Base-by-base conservation (phyloP, 257 asterid species). In the Capsicum chinense region DNA sequence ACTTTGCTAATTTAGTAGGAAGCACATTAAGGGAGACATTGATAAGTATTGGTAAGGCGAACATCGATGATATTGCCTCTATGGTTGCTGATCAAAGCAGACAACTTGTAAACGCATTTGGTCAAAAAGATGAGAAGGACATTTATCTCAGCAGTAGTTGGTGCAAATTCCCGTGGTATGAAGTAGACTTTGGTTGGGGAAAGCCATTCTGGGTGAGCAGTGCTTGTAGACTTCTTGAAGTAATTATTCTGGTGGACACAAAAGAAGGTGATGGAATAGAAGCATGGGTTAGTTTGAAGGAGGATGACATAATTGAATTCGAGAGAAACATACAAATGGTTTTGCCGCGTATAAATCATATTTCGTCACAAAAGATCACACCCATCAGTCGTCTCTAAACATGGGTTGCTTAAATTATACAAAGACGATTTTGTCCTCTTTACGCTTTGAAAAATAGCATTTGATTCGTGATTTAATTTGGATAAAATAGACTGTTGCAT, bases 141-240 rank as follows among this genome's bases (percentile, higher is more conserved):
- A 56, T 47, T 5, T 68, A 35, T 60, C 0, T 83, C 2, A 37
- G 66, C 57, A 47, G 80, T 13, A 84, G 87, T 35, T 62, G 76
- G 87, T 84, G 87, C 47, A 63, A 56, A 54, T 67, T 84, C 11
- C 81, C 85, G 12, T 4, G 56, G 11, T 63, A 71, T 7, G 83
- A 84, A 68, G 87, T 64, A 19, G 87, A 83, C 56, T 83, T 87
- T 81, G 89, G 87, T 2, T 83, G 85, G 90, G 90, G 88, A 62
- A 85, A 83, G 48, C 88, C 90, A 47, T 63, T 11, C 2, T 87
- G 89, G 83, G 74, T 76, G 2, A 86, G 85, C 66, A 63, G 48
- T 44, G 48, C 48, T 44, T 4, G 48, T 4, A 44, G 3, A 21
- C 2, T 47, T 3, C 0, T 11, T 9, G 80, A 35, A 11, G 68